phyloP scores from a whole-genome alignment of 768 basidiomycete species.

The Chalciporus chontae region DNA sequence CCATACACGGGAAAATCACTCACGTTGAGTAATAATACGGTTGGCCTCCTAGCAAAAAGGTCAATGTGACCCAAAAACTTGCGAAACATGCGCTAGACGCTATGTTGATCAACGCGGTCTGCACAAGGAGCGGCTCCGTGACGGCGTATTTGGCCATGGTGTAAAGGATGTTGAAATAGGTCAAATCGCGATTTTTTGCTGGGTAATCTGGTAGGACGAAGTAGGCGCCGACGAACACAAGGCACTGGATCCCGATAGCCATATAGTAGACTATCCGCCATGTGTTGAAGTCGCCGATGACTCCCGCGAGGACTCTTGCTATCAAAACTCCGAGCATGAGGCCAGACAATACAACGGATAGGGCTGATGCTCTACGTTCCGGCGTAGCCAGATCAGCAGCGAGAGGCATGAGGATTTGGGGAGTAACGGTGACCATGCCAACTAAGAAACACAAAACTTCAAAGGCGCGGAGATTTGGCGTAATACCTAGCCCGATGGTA shows the following conservation, averaged over 20 bases:
- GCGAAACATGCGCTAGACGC: conserved; percentile 56
- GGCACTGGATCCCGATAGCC: conserved; percentile 64
- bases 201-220: conserved; percentile 80
- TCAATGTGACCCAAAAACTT: conserved; percentile 71
- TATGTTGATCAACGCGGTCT: conserved; percentile 59
- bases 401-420: conserved; percentile 70
- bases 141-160: conserved; percentile 75
- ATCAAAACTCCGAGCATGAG: conserved; percentile 71
- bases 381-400: conserved; percentile 83
- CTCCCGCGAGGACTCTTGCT: conserved; percentile 71
- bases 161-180: conserved; percentile 65
- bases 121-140: conserved; percentile 77
- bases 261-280: conserved; percentile 81
- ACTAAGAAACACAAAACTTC: conserved; percentile 68
- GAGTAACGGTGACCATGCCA: conserved; percentile 67
- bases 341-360: conserved; percentile 69
- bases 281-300: conserved; percentile 66
- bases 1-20: conserved; percentile 8
- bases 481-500: conserved; percentile 69
- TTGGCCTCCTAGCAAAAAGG: conserved; percentile 74
- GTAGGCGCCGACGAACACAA: conserved; percentile 58
- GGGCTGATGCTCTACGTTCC: conserved; percentile 65
- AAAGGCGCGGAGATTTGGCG: conserved; percentile 55
- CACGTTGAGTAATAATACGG: conserved; percentile 77
- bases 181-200: conserved; percentile 60